phyloP scores from a whole-genome alignment of 75 land plant species.

The Selaginella tamariscina region DNA sequence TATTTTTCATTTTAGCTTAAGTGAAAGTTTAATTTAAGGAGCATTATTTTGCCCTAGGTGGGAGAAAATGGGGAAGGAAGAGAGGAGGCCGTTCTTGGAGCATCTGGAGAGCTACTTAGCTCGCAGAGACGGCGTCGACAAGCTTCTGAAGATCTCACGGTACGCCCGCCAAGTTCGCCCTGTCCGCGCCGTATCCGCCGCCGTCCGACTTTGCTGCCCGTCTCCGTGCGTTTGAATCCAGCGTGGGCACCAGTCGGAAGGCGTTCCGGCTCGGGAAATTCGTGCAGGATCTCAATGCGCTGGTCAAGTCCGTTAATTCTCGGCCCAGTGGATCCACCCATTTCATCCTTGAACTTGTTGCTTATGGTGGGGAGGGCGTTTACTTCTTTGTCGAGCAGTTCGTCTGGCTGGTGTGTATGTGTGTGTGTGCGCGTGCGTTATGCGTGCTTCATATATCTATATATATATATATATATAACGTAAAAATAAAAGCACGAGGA shows the following conservation, averaged over 20 bases:
- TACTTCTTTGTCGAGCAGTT: conserved; percentile 90
- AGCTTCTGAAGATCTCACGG: conserved; percentile 81
- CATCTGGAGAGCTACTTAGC: conserved; percentile 76
- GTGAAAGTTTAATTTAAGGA: too few species aligned
- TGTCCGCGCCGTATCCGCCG: conserved; percentile 45
- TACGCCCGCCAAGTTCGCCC: conserved; percentile 69
- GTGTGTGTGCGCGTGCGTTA: too few species aligned
- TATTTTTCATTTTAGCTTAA: too few species aligned
- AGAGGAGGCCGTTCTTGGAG: conserved; percentile 33
- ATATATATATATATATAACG: too few species aligned
- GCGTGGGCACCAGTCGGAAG: conserved; percentile 86
- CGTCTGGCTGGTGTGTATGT: conserved; percentile 53
- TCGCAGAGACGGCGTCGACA: conserved; percentile 88
- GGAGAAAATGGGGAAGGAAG: conserved; percentile 1
- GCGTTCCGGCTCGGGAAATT: conserved; percentile 97
- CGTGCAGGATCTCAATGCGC: conserved; percentile 78
- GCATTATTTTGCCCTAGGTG: too few species aligned
- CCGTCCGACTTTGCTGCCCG: conserved; percentile 22
- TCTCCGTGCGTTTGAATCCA: conserved; percentile 74
- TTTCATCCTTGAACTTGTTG: conserved; percentile 28
- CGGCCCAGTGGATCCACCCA: conserved; percentile 10
- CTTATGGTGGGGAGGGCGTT: conserved; percentile 77
- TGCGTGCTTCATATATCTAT: too few species aligned
- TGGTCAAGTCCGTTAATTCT: conserved; percentile 21
- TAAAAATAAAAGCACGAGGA: too few species aligned